phyloP scores from a whole-genome alignment of 2,329 filamentous ascomycete species.

The Penicillium sp. region DNA sequence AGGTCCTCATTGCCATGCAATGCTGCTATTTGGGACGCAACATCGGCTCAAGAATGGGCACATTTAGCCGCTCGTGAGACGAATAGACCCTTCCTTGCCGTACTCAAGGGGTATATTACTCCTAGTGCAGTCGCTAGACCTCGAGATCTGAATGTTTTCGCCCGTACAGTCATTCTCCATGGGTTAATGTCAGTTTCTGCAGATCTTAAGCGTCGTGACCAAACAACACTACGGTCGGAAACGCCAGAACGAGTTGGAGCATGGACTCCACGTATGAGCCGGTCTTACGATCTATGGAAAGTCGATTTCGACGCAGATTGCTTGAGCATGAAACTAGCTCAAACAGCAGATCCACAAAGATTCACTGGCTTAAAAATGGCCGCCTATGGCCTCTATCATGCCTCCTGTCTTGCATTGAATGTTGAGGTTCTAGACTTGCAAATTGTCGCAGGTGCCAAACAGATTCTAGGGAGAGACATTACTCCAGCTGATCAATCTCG shows the following conservation, averaged over 20 bases:
- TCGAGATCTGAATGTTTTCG: conserved; percentile 54
- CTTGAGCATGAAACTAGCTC: conserved; percentile 40
- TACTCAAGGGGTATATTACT: conserved; percentile 62
- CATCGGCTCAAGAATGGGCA: conserved; percentile 57
- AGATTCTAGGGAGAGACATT: conserved; percentile 62
- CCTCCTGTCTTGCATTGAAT: conserved; percentile 60
- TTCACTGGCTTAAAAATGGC: conserved; percentile 56
- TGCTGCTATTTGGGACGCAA: conserved; percentile 62
- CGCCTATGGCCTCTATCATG: conserved; percentile 61
- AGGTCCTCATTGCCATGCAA: conserved; percentile 61
- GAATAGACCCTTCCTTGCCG: conserved; percentile 53
- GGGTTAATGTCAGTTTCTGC: conserved; percentile 67
- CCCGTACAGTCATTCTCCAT: conserved; percentile 60
- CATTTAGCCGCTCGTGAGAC: conserved; percentile 44
- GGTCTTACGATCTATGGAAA: conserved; percentile 63
- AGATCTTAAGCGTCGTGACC: conserved; percentile 65
- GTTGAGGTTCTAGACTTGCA: conserved; percentile 66
- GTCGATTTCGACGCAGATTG: conserved; percentile 61
- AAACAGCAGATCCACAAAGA: conserved; percentile 39
- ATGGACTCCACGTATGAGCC: conserved; percentile 58
- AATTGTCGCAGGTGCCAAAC: conserved; percentile 63
- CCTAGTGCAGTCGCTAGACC: conserved; percentile 43
- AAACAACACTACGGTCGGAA: conserved; percentile 60
- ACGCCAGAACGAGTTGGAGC: conserved; percentile 43
- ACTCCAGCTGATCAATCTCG: conserved; percentile 54